A percentile compares a stretch with the other conserved stretches of the same genome.
Conservation (phyloP, 495 filamentous ascomycete species). For the Aspergillus panamensis region DNA sequence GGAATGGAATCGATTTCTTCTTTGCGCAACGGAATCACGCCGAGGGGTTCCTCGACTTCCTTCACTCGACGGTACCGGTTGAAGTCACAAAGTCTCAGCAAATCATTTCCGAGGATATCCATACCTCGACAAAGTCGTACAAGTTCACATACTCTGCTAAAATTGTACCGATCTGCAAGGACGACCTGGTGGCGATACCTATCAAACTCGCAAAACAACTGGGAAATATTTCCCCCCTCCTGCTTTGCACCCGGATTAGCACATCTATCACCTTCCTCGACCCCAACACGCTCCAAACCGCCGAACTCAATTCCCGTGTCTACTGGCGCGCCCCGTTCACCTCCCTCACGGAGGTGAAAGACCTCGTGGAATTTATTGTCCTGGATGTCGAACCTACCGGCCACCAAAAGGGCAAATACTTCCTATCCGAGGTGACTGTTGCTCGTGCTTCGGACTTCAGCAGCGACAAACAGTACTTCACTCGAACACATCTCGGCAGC, state of each 20-base stretch:
- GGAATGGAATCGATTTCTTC: conserved; percentile 93
- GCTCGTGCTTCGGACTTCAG: conserved; percentile 88
- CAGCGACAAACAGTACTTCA: conserved; percentile 78
- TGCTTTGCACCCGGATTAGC: conserved; percentile 84
- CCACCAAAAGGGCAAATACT: conserved; percentile 70
- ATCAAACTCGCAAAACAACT: conserved; percentile 78
- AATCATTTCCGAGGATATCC: conserved; percentile 88
- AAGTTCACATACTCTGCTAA: conserved; percentile 89
- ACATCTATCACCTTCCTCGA: conserved; percentile 87
- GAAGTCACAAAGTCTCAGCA: conserved; percentile 82
- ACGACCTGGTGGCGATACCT: conserved; percentile 91
- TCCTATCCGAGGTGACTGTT: conserved; percentile 80
- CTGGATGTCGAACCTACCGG: conserved; percentile 89
- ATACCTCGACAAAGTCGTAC: conserved; percentile 83
- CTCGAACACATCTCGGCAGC: conserved; percentile 83
- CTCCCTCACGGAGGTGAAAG: conserved; percentile 76
- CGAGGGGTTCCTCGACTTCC: conserved; percentile 88
- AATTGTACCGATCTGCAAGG: conserved; percentile 90
- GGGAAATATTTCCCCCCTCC: conserved; percentile 80
- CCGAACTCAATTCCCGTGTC: conserved; percentile 71
- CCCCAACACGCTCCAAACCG: conserved; percentile 82
- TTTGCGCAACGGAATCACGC: conserved; percentile 86
- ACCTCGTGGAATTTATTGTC: conserved; percentile 87
- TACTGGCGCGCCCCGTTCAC: conserved; percentile 90
- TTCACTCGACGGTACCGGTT: conserved; percentile 74